Base-by-base conservation (phyloP, 2,329 filamentous ascomycete species). In the Ceratocystis cubensis region DNA sequence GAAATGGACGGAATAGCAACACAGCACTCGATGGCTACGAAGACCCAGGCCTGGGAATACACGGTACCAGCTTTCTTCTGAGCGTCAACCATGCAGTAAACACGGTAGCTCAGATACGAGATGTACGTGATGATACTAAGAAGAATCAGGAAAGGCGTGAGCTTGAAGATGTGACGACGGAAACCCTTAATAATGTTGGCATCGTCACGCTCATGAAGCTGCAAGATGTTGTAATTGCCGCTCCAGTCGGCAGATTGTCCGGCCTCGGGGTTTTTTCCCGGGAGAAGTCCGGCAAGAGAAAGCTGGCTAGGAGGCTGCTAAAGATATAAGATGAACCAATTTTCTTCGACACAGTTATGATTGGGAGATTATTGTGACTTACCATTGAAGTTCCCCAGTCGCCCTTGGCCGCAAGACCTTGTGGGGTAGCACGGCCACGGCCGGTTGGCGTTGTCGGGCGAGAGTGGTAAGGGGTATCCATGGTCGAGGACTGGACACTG, bases 11-110 rank as follows among this genome's bases (percentile, higher is more conserved):
- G 82, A 64, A 83, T 76, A 4, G 81, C 79, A 6, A 80, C 77
- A n/a, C 76, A 74, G 48, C 82, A 72, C 71, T 84, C 82, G 66
- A 84, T 77, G 28, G 75, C 79, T 65, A 84, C 80, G 69, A 84
- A 84, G 5, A 83, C 71, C 82, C 82, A 84, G 1, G 82, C 82
- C 57, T 79, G 77, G 3, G 76, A 74, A 68, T 79, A 84, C 1
- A 74, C 75, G 25, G 74, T 71, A 2, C 71, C 62, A 3, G 74
- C 73, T 0, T 73, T 72, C 1, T 76, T 73, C 70, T 84, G 81
- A 0, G 82, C 81, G 57, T 74, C 73, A n/a, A 82, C 72, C 65
- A 83, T 78, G 70, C 81, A 84, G 63, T 74, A 74, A 37, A 84
- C 78, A 46, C 82, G 80, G 65, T 81, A 73, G 25, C 70, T 76